These are phyloP conservation scores for Ogataea wickerhamii DNA, from an alignment of 805 yeast genomes.

Conservation along the genomic window DNA sequence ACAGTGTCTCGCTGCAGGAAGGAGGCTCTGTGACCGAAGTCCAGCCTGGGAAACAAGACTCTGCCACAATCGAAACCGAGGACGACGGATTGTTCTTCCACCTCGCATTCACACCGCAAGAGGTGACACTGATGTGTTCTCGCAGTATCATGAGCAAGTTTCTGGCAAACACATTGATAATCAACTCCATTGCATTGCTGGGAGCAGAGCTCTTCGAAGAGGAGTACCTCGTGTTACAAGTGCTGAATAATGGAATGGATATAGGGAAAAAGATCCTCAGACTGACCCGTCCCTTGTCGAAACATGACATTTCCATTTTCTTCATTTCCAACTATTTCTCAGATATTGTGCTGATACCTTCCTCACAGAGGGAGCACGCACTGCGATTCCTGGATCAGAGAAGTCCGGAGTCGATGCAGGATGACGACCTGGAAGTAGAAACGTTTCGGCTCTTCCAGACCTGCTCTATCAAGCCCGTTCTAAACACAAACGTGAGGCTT, in stretches of 20 bases:
- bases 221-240: slow-evolving; percentile 50
- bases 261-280: slow-evolving; percentile 53
- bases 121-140: slow-evolving; percentile 57
- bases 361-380: slow-evolving; percentile 40
- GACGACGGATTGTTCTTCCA: slow-evolving; percentile 51
- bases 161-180: slow-evolving; percentile 38
- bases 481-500: slow-evolving; percentile 39
- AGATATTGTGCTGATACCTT: slow-evolving; percentile 61
- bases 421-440: slow-evolving; percentile 27
- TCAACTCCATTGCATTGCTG: slow-evolving; percentile 19
- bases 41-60: slow-evolving; percentile 4
- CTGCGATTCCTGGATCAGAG: slow-evolving; percentile 40
- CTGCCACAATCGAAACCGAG: slow-evolving; percentile 17
- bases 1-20: slow-evolving; percentile 10
- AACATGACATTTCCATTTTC: slow-evolving; percentile 54
- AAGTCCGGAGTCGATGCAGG: slow-evolving; percentile 1
- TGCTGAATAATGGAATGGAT: slow-evolving; percentile 56
- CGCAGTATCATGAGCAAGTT: slow-evolving; percentile 33
- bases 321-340: slow-evolving; percentile 62
- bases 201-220: slow-evolving; percentile 40
- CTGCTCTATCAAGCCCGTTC: slow-evolving; percentile 41
- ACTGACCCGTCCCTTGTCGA: slow-evolving; percentile 55
- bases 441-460: slow-evolving; percentile 37
- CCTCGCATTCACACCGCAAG: slow-evolving; percentile 59
- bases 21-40: slow-evolving; percentile 2